Conservation (phyloP, 2,329 filamentous ascomycete species). For the Penicillium sp. region DNA sequence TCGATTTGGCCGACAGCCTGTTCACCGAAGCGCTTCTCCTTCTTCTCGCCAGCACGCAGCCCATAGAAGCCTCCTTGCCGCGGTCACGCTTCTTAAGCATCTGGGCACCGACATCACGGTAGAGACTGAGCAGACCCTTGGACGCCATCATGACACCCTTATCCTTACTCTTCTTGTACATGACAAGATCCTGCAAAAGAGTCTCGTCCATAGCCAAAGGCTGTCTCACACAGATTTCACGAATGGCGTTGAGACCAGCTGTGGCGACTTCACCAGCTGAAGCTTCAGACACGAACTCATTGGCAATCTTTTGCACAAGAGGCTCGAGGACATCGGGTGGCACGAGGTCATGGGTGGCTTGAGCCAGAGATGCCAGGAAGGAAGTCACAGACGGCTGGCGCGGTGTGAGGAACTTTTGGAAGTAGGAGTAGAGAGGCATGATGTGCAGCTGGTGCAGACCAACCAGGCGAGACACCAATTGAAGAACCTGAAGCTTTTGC, state of each 20-base stretch:
- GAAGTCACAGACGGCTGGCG: slow-evolving; percentile 88
- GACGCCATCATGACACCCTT: slow-evolving; percentile 99
- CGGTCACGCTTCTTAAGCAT: slow-evolving; percentile 87
- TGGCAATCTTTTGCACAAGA: slow-evolving; percentile 90
- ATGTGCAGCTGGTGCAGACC: slow-evolving; percentile 91
- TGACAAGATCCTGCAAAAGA: slow-evolving; percentile 89
- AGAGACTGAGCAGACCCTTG: slow-evolving; percentile 85
- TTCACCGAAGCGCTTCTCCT: slow-evolving; percentile 80
- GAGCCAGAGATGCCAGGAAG: slow-evolving; percentile 87
- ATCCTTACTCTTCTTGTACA: slow-evolving; percentile 96
- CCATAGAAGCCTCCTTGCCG: slow-evolving; percentile 87
- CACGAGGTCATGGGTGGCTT: slow-evolving; percentile 86
- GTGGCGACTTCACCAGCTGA: slow-evolving; percentile 87
- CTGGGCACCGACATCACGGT: slow-evolving; percentile 86
- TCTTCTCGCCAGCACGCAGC: slow-evolving; percentile 73
- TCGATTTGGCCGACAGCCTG: slow-evolving; percentile 80
- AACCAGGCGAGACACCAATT: slow-evolving; percentile 86
- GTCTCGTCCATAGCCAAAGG: slow-evolving; percentile 96
- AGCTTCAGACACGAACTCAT: slow-evolving; percentile 96
- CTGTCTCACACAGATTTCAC: slow-evolving; percentile 89
- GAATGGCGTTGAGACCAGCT: slow-evolving; percentile 89
- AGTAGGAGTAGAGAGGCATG: slow-evolving; percentile 91
- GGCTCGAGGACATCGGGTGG: slow-evolving; percentile 92
- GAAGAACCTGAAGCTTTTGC: slow-evolving; percentile 84
- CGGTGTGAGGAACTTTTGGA: slow-evolving; percentile 87